A percentile compares a stretch with the other conserved stretches of the same genome.
phyloP scores from a whole-genome alignment of 768 basidiomycete genomes.

The Tulasnella sp. region DNA sequence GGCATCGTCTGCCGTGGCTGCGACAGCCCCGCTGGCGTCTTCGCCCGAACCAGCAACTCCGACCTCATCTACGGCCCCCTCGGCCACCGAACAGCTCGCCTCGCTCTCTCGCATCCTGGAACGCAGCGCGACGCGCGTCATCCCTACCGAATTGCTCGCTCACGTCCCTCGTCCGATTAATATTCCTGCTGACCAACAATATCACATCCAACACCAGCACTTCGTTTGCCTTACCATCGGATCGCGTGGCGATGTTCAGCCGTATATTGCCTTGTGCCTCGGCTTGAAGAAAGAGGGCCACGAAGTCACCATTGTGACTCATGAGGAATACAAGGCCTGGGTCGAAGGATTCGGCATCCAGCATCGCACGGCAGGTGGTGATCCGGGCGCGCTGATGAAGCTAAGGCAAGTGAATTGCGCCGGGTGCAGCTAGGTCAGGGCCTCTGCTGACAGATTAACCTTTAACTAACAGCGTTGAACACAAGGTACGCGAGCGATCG shows the following conservation, averaged over 20 bases:
- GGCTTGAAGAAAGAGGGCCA: constrained; percentile 52
- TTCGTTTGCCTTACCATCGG: constrained; percentile 70
- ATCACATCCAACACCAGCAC: constrained; percentile 49
- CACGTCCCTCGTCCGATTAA: constrained; percentile 56
- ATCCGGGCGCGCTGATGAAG: constrained; percentile 71
- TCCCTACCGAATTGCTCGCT: constrained; percentile 44
- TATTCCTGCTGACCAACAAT: constrained; percentile 46
- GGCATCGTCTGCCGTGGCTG: constrained; percentile 23
- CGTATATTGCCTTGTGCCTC: constrained; percentile 54
- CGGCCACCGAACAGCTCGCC: constrained; percentile 42
- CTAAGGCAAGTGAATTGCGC: constrained; percentile 44
- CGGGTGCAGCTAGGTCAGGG: neutral
- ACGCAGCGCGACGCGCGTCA: constrained; percentile 47
- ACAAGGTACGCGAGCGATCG: constrained; percentile 44
- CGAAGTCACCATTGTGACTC: constrained; percentile 54
- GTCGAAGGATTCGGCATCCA: constrained; percentile 61
- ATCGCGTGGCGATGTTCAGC: constrained; percentile 59
- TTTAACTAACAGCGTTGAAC: constrained; percentile 34
- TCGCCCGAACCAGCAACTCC: neutral
- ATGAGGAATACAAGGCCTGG: constrained; percentile 56
- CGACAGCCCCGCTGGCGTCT: constrained; percentile 27
- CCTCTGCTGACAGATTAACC: neutral
- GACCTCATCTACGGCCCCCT: constrained; percentile 20
- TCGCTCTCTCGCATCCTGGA: constrained; percentile 53
- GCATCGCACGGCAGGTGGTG: constrained; percentile 67